Evolutionary conservation across 1,284 basidiomycete species (phyloP), one percentile per base, ranked within the genome.

Genomic region (Moesziomyces sp.): DNA sequence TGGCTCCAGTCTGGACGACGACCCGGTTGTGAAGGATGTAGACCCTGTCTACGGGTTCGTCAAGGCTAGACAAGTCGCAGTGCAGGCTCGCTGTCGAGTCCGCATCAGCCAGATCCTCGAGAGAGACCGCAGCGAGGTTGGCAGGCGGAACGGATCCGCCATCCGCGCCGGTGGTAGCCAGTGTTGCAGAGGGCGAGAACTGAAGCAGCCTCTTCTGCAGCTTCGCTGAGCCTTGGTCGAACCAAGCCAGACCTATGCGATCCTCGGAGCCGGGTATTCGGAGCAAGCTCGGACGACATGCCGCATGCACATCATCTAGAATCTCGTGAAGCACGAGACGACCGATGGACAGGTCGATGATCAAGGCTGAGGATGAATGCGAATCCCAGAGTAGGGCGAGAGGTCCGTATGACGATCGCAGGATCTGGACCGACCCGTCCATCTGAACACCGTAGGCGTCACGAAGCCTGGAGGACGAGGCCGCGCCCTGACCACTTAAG

Each of bases 321-420:
- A 40, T 5, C 34, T 74, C 62, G 16, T 52, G 61, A n/a, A 56
- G 54, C 53, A 69, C 26, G 13, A 69, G 40, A 16, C 51, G 48
- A 5, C 70, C 70, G 18, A 63, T 47, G 10, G 7, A 23, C 5
- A 58, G 40, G 10, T 61, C 60, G 3, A 73, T 19, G 11, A 73
- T 46, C 13, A 67, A n/a, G 9, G 43, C 42, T 6, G 63, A 58
- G 18, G 48, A 51, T 21, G 63, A 63, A 21, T 67, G 57, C 7
- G 57, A 44, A 45, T 73, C 70, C 70, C 70, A 73, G 7, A 68
- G 5, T 24, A 59, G 18, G 18, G 64, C 70, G 6, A 60, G n/a
- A 5, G 44, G 42, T 19, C n/a, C 23, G n/a, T 51, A 44, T 1
- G 34, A n/a, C 13, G 24, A 26, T 5, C 52, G 23, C 10, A 68